Conservation (phyloP, 177 flowering plant genomes). For the Viscum album region DNA sequence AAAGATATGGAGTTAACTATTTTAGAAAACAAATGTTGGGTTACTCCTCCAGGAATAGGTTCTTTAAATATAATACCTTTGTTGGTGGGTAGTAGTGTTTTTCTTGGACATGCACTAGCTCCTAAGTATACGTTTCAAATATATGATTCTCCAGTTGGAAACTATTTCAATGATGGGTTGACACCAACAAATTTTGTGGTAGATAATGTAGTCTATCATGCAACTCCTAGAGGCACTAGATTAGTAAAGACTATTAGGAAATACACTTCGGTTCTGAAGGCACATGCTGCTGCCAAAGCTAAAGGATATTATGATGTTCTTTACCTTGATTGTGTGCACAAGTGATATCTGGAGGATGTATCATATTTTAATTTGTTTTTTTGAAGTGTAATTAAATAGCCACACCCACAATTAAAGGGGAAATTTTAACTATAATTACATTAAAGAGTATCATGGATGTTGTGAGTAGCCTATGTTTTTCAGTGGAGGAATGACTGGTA, state of each 20-base stretch:
- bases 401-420: constrained; percentile 83
- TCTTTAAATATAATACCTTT: constrained; percentile 80
- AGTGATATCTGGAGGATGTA: constrained; percentile 83
- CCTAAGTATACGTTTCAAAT: constrained; percentile 85
- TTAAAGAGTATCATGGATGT: constrained; percentile 89
- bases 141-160: constrained; percentile 93
- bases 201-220: constrained; percentile 79
- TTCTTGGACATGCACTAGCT: constrained; percentile 93
- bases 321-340: constrained; percentile 77
- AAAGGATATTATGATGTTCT: constrained; percentile 88
- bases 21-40: constrained; percentile 84
- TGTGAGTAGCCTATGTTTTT: constrained; percentile 59
- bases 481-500: constrained; percentile 76
- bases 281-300: constrained; percentile 76
- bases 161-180: constrained; percentile 94
- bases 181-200: constrained; percentile 76
- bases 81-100: constrained; percentile 95
- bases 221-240: constrained; percentile 95
- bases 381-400: constrained; percentile 64
- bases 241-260: constrained; percentile 87
- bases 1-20: constrained; percentile 79
- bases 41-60: constrained; percentile 91
- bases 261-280: constrained; percentile 85
- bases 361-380: constrained; percentile 86
- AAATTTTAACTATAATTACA: constrained; percentile 89